Evolutionary conservation across 106 monocot genomes (phyloP).

Genomic region (Allium fistulosum): DNA sequence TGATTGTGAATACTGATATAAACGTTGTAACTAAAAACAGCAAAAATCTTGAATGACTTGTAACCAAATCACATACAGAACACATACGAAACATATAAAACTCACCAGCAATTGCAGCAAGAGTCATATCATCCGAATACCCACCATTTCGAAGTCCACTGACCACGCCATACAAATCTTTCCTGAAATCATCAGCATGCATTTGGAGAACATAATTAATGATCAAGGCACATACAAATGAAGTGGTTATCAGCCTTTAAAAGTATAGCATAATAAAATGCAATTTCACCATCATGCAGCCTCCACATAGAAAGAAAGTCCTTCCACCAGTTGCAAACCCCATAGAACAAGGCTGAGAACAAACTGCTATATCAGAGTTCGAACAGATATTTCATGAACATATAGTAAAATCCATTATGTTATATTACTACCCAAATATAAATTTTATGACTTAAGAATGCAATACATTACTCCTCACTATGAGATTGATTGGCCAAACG

Average conservation of each 20-base stretch:
- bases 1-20: too few species aligned
- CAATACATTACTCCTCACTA: too few species aligned
- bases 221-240: slow-evolving; percentile 4
- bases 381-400: neutral
- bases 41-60: too few species aligned
- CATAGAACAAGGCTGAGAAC: slow-evolving; percentile 95
- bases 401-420: too few species aligned
- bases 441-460: too few species aligned
- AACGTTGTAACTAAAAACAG: too few species aligned
- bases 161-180: slow-evolving; percentile 69
- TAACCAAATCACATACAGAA: too few species aligned
- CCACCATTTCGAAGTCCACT: slow-evolving; percentile 92
- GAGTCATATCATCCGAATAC: slow-evolving; percentile 99
- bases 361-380: slow-evolving; percentile 4
- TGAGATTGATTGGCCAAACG: too few species aligned
- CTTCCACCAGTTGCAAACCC: slow-evolving; percentile 99
- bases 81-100: neutral
- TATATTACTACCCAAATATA: too few species aligned
- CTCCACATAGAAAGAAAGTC: slow-evolving; percentile 98
- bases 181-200: slow-evolving; percentile 97
- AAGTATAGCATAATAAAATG: neutral
- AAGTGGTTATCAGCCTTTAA: neutral
- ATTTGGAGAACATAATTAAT: slow-evolving; percentile 43
- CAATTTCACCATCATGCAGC: slow-evolving; percentile 92
- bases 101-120: slow-evolving; percentile 94